A percentile compares a stretch with the other conserved stretches of the same genome.
Evolutionary conservation across 2,329 filamentous ascomycete genomes (phyloP).

Genomic region (Dactylella cylindrospora): DNA sequence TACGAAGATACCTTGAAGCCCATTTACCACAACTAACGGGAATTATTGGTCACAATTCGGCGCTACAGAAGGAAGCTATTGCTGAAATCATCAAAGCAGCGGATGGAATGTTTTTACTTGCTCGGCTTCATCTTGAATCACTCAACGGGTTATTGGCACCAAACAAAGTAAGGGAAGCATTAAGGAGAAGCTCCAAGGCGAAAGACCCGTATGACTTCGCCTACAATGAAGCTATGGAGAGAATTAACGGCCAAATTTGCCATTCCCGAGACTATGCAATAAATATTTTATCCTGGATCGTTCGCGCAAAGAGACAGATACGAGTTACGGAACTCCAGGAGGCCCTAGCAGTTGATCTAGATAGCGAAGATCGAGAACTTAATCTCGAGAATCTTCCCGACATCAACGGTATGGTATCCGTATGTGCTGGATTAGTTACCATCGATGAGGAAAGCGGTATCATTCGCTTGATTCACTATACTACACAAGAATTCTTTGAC

Average conservation of each 20-base stretch:
- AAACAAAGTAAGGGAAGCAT: neutral
- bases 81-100: neutral
- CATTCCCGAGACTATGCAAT: neutral
- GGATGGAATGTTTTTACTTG: constrained; percentile 12
- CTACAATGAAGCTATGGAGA: constrained; percentile 6
- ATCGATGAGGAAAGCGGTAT: constrained; percentile 48
- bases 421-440: constrained; percentile 49
- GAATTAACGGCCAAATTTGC: neutral
- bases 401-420: constrained; percentile 4
- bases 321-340: constrained; percentile 1
- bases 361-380: neutral
- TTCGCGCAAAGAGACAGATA: neutral
- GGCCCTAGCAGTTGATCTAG: constrained; percentile 5
- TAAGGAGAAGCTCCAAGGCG: neutral
- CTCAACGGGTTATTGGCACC: neutral
- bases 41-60: no score
- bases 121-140: neutral
- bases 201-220: neutral
- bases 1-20: neutral
- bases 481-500: constrained; percentile 50
- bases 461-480: constrained; percentile 50
- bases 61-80: neutral
- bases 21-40: neutral
- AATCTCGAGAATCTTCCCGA: constrained; percentile 4
- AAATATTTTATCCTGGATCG: constrained; percentile 9